Conservation (phyloP, 805 yeast species). For the Lipomyces starkeyi region DNA sequence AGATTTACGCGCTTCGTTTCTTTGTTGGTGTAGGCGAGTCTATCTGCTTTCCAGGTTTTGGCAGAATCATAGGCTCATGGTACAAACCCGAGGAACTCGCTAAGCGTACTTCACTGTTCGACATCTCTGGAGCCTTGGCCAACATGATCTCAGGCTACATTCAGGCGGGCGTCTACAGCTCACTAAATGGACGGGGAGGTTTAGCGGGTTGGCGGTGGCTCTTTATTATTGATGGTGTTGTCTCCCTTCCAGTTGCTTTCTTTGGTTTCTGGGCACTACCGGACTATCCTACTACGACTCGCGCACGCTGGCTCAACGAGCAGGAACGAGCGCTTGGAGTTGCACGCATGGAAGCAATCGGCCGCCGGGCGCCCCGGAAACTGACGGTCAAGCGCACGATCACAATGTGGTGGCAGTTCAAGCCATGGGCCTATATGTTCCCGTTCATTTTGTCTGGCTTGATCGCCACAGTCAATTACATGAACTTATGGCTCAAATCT, state of each 20-base stretch:
- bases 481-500: conserved; percentile 45
- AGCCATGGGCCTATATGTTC: conserved; percentile 6
- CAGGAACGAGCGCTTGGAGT: conserved; percentile 8
- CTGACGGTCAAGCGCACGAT: background rate
- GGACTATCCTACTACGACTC: conserved; percentile 52
- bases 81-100: conserved; percentile 60
- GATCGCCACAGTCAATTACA: conserved; percentile 26
- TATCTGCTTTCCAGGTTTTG: conserved; percentile 60
- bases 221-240: conserved; percentile 65
- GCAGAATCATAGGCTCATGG: conserved; percentile 55
- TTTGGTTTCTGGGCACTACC: conserved; percentile 54
- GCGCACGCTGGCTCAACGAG: conserved; percentile 5
- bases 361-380: conserved; percentile 3
- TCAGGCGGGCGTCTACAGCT: conserved; percentile 53
- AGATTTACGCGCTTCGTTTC: conserved; percentile 65
- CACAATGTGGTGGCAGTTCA: conserved; percentile 1
- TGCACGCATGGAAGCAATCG: conserved; percentile 9
- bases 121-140: conserved; percentile 50
- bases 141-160: conserved; percentile 56
- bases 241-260: conserved; percentile 49
- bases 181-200: conserved; percentile 36
- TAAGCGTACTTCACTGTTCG: conserved; percentile 51
- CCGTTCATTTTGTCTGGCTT: conserved; percentile 4
- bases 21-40: conserved; percentile 73
- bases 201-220: conserved; percentile 60